Evolutionary conservation across 805 yeast species (phyloP).

Genomic region (Candida saitoana): DNA sequence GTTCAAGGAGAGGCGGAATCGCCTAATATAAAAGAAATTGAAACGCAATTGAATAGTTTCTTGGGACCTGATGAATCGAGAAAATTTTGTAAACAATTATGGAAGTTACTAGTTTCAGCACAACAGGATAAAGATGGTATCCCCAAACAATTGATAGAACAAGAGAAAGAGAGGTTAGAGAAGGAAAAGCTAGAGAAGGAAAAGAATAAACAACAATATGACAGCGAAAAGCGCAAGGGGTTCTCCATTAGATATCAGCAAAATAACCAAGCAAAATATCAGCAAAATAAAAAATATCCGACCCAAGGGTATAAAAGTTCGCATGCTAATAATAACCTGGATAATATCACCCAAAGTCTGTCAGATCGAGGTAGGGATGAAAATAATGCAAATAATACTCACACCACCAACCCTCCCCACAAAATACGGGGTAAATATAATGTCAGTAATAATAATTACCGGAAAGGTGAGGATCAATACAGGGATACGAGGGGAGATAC

Average conservation of each 20-base stretch:
- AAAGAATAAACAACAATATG: neutral
- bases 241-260: neutral
- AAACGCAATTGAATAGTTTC: constrained; percentile 43
- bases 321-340: neutral
- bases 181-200: constrained; percentile 2
- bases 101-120: constrained; percentile 43
- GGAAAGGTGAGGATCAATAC: neutral
- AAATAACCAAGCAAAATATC: neutral
- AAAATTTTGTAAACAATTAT: constrained; percentile 38
- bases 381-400: constrained; percentile 1
- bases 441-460: neutral
- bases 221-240: neutral
- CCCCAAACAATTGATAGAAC: constrained; percentile 21
- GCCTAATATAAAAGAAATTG: constrained; percentile 39
- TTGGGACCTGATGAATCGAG: constrained; percentile 38
- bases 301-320: neutral
- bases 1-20: constrained; percentile 19
- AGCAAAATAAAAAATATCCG: neutral
- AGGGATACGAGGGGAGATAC: neutral
- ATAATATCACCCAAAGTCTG: neutral
- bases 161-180: constrained; percentile 8
- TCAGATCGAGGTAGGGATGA: constrained; percentile 1
- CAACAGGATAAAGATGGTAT: constrained; percentile 45
- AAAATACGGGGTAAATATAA: neutral
- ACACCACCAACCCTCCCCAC: neutral